Evolutionary conservation across 768 basidiomycete genomes (phyloP), one percentile per base, ranked within the genome.

Genomic region (Lactarius psammicola): DNA sequence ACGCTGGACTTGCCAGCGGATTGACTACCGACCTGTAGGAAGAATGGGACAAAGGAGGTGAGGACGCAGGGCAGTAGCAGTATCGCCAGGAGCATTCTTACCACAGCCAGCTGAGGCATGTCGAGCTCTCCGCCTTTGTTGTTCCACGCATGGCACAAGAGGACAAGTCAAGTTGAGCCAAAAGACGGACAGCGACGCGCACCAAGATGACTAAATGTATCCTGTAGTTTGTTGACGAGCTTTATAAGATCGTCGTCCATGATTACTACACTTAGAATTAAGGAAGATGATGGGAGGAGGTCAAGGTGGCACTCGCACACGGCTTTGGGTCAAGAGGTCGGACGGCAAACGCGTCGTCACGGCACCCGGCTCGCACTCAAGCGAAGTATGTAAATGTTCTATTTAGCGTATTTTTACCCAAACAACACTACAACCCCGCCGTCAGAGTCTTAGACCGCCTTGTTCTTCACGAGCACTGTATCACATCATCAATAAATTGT

Each of bases 181-280:
- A 62, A 65, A 59, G 33, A 34, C n/a, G 59, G 18, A 65, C 56
- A 71, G 62, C 63, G 51, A 38, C 58, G 79, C 89, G 71, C 70
- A 92, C 92, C 92, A 59, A 94, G 84, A 72, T 94, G 93, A 77
- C 81, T 85, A 79, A 94, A 94, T 64, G 92, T 94, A 72, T 94
- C 93, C 79, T 98, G 95, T 62, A 98, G 87, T 79, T 88, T 91
- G 81, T 97, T 97, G 53, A 98, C 95, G 17, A 96, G 85, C 72
- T 89, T 88, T 70, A 98, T 98, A 68, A 98, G 87, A 75, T 96
- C 93, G 49, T 89, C 86, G 77, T 98, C 95, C 95, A 98, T 98
- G 68, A 26, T 74, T 72, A 59, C 34, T 31, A n/a, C 38, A 1
- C 13, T 30, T n/a, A 31, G 30, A 31, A 20, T 30, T 30, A 30